These are phyloP conservation scores for Erigeron canadensis DNA, from an alignment of 129 eudicot species.

Conservation along the genomic window DNA sequence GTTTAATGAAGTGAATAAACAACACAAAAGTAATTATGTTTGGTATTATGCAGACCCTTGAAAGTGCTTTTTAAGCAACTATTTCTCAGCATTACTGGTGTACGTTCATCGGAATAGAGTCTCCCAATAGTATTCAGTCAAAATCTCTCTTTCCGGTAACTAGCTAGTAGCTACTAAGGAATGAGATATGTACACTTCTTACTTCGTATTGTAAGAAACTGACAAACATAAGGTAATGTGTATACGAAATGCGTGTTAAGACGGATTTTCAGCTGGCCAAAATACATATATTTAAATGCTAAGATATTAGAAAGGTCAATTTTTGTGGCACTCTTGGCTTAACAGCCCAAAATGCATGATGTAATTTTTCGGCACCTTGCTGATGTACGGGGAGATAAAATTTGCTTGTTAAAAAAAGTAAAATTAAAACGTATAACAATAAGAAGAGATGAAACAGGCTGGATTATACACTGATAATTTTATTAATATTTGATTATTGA, in stretches of 20 bases:
- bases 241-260: not conserved
- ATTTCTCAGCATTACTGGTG: not conserved
- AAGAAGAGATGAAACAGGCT: too few species aligned
- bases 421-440: too few species aligned
- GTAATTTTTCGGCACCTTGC: too few species aligned
- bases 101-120: not conserved
- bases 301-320: too few species aligned
- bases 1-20: slow-evolving; percentile 12
- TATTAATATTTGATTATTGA: too few species aligned
- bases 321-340: too few species aligned
- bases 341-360: not conserved
- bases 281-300: not conserved
- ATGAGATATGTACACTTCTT: not conserved
- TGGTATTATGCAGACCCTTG: slow-evolving; percentile 25
- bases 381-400: too few species aligned
- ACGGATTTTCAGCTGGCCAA: not conserved
- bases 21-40: slow-evolving; percentile 12
- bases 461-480: too few species aligned
- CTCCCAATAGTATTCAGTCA: not conserved
- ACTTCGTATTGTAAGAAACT: not conserved
- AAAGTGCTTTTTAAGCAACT: slow-evolving; percentile 19
- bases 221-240: not conserved
- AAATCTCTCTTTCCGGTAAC: too few species aligned
- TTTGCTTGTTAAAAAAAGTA: too few species aligned
- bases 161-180: not conserved